A percentile compares a stretch with the other conserved stretches of the same genome.
These are phyloP conservation scores for Daedaleopsis nitida DNA, from an alignment of 768 basidiomycete genomes.

Conservation along the genomic window DNA sequence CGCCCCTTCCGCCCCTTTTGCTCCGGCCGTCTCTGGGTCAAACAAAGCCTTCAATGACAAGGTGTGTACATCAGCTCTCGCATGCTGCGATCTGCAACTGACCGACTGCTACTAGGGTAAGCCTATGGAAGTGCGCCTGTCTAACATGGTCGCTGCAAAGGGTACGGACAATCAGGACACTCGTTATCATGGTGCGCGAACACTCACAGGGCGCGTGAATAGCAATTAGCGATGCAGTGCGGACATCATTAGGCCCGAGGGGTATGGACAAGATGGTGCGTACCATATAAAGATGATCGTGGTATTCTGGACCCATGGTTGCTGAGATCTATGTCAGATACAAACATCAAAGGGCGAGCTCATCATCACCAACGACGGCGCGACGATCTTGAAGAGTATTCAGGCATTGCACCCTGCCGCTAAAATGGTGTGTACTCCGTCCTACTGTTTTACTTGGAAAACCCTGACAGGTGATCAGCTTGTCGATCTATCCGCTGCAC, in stretches of 20 bases:
- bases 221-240: slow-evolving; percentile 98
- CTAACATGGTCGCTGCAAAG: slow-evolving; percentile 98
- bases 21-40: slow-evolving; percentile 17
- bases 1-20: slow-evolving; percentile 17
- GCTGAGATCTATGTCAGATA: slow-evolving; percentile 56
- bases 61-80: slow-evolving; percentile 41
- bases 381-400: slow-evolving; percentile 94
- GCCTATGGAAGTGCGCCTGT: slow-evolving; percentile 96
- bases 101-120: slow-evolving; percentile 68
- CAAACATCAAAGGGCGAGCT: slow-evolving; percentile 96
- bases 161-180: slow-evolving; percentile 44
- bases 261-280: slow-evolving; percentile 99
- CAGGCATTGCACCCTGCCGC: slow-evolving; percentile 98
- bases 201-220: neutral
- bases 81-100: slow-evolving; percentile 25
- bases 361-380: slow-evolving; percentile 98
- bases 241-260: slow-evolving; percentile 93
- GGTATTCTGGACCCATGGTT: no score
- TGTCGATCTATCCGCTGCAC: slow-evolving; percentile 95
- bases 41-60: slow-evolving; percentile 79
- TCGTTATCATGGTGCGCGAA: neutral
- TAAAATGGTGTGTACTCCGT: slow-evolving; percentile 73
- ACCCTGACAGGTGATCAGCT: slow-evolving; percentile 52
- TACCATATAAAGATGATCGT: neutral
- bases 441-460: neutral